Evolutionary conservation across 805 yeast species (phyloP), one percentile per base, ranked within the genome.

Genomic region (Starmerella vitae): DNA sequence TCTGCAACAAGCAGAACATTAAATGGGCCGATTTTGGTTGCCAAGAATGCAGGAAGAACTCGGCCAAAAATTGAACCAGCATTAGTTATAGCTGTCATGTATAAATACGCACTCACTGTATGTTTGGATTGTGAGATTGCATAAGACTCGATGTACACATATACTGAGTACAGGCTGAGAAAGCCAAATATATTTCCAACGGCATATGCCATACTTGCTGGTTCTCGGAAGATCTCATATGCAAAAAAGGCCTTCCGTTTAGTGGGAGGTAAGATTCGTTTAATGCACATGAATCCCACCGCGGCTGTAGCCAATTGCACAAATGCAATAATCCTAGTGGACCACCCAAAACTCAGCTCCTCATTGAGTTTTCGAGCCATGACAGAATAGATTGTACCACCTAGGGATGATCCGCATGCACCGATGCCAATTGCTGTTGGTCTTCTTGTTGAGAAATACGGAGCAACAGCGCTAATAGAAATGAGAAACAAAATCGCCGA

Each of bases 301-400:
- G 38, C 24, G 12, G 47, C 41, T 12, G 60, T 54, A 0, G 42
- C 60, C 7, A 61, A 43, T 34, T 64, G 58, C 15, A 71, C 52
- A 45, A 72, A 65, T 0, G 71, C 71, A 34, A 71, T 55, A 13
- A 64, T 58, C 36, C 78, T 60, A 32, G 69, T 60, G 3, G 72
- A 67, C 77, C 78, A 72, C 9, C 59, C 61, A 48, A 68, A 71
- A 1, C 78, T 78, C 19, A 70, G 61, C 12, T 54, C 49, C 5
- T 48, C 42, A 36, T 66, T 62, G 34, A 70, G 53, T 15, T 51
- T 53, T 31, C 67, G 61, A 14, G 70, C 60, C 59, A 67, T 59
- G 31, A 68, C 53, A 12, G 75, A 72, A 50, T 67, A 68, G 18
- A 66, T 39, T 37, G 68, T 55, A 12, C 74, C 72, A 3, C 77